phyloP scores from a whole-genome alignment of 805 yeast genomes.

The Nakazawaea sp. region DNA sequence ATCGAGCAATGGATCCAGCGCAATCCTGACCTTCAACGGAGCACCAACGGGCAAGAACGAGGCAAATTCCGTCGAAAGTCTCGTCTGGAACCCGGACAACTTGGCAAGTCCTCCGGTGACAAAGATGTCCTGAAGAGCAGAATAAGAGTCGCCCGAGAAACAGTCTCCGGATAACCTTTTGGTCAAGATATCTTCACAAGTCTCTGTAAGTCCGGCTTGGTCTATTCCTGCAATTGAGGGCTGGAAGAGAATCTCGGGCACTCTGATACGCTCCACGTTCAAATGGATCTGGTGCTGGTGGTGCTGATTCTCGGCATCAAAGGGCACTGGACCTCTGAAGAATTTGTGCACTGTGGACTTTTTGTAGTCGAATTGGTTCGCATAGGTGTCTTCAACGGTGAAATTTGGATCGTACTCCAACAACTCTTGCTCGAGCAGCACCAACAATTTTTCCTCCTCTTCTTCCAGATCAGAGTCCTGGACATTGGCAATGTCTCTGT shows the following conservation, averaged over 20 bases:
- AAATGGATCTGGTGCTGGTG: conserved; percentile 87
- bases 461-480: conserved; percentile 79
- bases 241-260: conserved; percentile 88
- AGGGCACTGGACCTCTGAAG: conserved; percentile 85
- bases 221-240: conserved; percentile 93
- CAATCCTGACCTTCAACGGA: conserved; percentile 51
- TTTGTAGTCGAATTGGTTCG: conserved; percentile 80
- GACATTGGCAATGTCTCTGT: conserved; percentile 71
- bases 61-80: conserved; percentile 66
- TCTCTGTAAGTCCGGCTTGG: conserved; percentile 88
- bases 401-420: conserved; percentile 81
- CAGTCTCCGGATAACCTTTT: conserved; percentile 49
- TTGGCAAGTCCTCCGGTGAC: conserved; percentile 81
- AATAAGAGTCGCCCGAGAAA: conserved; percentile 44
- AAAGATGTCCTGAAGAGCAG: conserved; percentile 58
- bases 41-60: conserved; percentile 65
- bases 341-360: conserved; percentile 75
- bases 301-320: conserved; percentile 73
- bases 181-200: conserved; percentile 58
- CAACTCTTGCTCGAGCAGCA: conserved; percentile 65
- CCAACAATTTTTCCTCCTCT: conserved; percentile 55
- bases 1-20: conserved; percentile 66
- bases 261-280: conserved; percentile 84
- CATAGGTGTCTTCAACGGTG: conserved; percentile 77
- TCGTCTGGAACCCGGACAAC: conserved; percentile 55